A percentile compares a stretch with the other conserved stretches of the same genome.
Conservation (phyloP, 2,329 filamentous ascomycete genomes). For the Aschersonia sp. region DNA sequence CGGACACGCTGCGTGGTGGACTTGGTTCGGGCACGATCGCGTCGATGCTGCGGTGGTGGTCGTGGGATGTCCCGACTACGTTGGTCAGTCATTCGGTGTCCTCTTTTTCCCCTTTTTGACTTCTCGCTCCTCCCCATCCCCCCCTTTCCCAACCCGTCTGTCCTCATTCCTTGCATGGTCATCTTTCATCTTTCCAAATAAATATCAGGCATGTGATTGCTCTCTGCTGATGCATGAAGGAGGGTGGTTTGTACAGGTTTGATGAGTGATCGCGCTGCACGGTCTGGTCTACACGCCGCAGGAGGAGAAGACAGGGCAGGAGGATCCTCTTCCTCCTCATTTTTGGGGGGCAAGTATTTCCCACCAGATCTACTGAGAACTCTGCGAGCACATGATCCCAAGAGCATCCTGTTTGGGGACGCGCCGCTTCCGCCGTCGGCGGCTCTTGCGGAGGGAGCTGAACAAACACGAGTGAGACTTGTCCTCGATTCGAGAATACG, state of each 20-base stretch:
- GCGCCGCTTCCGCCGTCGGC: conserved; percentile 14
- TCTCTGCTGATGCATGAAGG: neutral
- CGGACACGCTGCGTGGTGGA: conserved; percentile 78
- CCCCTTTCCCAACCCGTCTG: too few species aligned
- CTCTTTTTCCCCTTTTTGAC: too few species aligned
- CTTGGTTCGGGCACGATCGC: conserved; percentile 61
- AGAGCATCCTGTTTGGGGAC: conserved; percentile 52
- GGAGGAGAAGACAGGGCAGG: conserved; percentile 6
- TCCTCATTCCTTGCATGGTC: too few species aligned
- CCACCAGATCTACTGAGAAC: conserved; percentile 50
- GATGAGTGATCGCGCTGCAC: conserved; percentile 63
- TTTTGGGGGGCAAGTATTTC: conserved; percentile 68
- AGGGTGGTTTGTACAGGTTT: conserved; percentile 26
- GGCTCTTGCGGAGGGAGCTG: conserved; percentile 1
- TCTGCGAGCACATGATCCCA: conserved; percentile 57
- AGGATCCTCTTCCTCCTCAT: conserved; percentile 20
- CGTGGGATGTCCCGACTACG: conserved; percentile 83
- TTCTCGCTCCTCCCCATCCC: too few species aligned
- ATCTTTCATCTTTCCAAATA: too few species aligned
- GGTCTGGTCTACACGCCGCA: conserved; percentile 40
- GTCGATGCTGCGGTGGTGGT: conserved; percentile 66
- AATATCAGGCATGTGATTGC: too few species aligned
- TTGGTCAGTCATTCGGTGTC: conserved; percentile 30
- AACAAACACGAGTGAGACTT: conserved; percentile 14
- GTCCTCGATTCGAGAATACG: conserved; percentile 34